Evolutionary conservation across 495 filamentous ascomycete genomes (phyloP), one percentile per base, ranked within the genome.

Genomic region (Penicillium maclennaniae): DNA sequence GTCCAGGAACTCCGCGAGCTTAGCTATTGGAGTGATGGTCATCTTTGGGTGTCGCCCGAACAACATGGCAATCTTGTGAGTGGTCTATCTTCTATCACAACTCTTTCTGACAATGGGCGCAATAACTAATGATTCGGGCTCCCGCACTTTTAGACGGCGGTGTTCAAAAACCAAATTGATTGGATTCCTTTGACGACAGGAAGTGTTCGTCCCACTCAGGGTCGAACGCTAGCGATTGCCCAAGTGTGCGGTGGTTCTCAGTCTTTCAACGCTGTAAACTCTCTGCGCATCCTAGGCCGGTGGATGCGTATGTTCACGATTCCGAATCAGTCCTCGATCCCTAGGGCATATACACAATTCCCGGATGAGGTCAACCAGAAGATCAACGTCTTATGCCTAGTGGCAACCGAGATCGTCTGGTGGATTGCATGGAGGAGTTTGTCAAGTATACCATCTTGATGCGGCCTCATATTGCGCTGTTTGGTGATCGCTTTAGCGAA

Each of bases 301-400:
- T 88, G 85, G 86, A 89, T 89, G 86, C 76, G 86, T 27, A 89
- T 88, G 86, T 88, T 87, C 55, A 77, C 76, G 2, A 87, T 88
- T 41, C 80, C 83, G 3, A 89, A 89, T 58, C 85, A 89, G 67
- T 82, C 77, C 14, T 83, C 78, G 0, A 73, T 89, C 6, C 86
- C 86, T 0, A 75, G 69, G 52, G 86, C 85, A 2, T 88, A 81
- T 56, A 87, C 78, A 14, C 79, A 84, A 28, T 88, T 88, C 53
- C 77, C 77, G 0, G 78, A 80, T 44, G 78, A 75, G 74, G 71
- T 17, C 66, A 73, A 36, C 77, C 76, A n/a, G 79, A 69, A 9
- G 79, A 79, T 39, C 73, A 73, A 42, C 63, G 84, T 27, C 58
- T 89, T 9, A 76, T 80, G 63, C 74, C 79, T 6, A 83, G 84